Conservation (phyloP, 768 basidiomycete species). For the Sporobolomyces pararoseus region DNA sequence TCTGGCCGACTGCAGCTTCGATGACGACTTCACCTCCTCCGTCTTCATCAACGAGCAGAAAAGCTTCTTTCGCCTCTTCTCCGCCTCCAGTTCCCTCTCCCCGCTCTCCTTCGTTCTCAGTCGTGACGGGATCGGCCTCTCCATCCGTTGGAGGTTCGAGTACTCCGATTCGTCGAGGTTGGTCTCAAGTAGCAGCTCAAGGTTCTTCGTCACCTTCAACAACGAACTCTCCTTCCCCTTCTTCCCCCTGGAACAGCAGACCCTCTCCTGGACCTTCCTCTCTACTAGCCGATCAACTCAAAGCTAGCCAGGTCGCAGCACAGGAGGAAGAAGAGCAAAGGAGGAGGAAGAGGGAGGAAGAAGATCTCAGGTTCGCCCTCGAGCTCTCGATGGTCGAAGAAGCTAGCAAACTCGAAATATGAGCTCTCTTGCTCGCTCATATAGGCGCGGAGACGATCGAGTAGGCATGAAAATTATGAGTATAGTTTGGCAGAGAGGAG, state of each 20-base stretch:
- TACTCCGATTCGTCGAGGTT: conserved; percentile 11
- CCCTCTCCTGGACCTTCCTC: conserved; percentile 1
- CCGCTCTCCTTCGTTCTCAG: neutral
- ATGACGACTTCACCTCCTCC: conserved; percentile 1
- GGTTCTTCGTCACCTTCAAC: neutral
- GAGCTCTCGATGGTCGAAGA: conserved; percentile 28
- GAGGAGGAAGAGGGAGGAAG: conserved; percentile 18
- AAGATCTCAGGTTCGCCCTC: conserved; percentile 33
- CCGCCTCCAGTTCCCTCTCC: neutral
- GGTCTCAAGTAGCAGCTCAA: conserved; percentile 13
- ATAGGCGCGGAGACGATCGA: neutral
- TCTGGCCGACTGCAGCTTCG: conserved; percentile 27
- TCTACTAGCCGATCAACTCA: conserved; percentile 23
- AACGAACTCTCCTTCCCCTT: neutral
- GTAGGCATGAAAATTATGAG: neutral
- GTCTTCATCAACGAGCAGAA: neutral
- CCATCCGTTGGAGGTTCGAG: neutral
- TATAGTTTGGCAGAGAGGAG: too few species aligned
- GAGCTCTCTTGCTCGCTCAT: too few species aligned
- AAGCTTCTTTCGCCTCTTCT: conserved; percentile 1
- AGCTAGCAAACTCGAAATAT: conserved; percentile 11
- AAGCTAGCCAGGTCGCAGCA: neutral
- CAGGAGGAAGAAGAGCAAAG: conserved; percentile 1
- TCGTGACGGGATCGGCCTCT: neutral
- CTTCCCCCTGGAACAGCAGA: neutral